Base-by-base conservation (phyloP, 169 alveolate species). In the Babesia bovis region DNA sequence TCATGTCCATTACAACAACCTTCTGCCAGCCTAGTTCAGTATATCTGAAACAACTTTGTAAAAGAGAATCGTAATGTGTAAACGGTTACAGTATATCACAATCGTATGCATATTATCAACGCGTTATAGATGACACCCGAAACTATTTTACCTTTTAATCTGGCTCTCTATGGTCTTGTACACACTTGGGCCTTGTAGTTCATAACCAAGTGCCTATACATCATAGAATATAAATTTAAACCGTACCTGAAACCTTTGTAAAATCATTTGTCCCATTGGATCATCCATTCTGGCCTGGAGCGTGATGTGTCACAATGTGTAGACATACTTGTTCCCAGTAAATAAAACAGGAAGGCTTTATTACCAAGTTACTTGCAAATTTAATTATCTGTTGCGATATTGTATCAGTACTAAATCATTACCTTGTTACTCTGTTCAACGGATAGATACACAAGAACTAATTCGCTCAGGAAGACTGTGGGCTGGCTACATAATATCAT, bases 401-500 rank as follows among this genome's bases (percentile, higher is more conserved):
- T 2, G 2, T 21, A 0, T 33, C n/a, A 21, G 52, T 53, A 0
- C 3, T 0, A 0, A 1, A 7, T 12, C 55, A 36, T 51, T 36
- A 76, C 85, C 63, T 50, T 23, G 23, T 76, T 67, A 38, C 77
- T 50, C 5, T 10, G 19, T 7, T 52, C 65, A 6, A 50, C 58
- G 19, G 57, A 63, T 12, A 76, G 53, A 28, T 76, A 76, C 2
- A 66, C 68, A 1, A 76, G 72, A 50, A 47, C 26, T n/a, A 28
- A 76, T 56, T 76, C 85, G 26, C 74, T 66, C 23, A 76, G 58
- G 51, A 63, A 76, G 3, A 76, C 32, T 26, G 85, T 76, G 55
- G 84, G 73, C 28, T 47, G 58, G 35, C 73, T 63, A 42, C 49
- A 45, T 12, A 26, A 2, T 4, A 4, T 12, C 52, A n/a, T 17